These are phyloP conservation scores for Aspergillus sclerotioniger DNA, from an alignment of 495 filamentous ascomycete genomes.

Conservation along the genomic window DNA sequence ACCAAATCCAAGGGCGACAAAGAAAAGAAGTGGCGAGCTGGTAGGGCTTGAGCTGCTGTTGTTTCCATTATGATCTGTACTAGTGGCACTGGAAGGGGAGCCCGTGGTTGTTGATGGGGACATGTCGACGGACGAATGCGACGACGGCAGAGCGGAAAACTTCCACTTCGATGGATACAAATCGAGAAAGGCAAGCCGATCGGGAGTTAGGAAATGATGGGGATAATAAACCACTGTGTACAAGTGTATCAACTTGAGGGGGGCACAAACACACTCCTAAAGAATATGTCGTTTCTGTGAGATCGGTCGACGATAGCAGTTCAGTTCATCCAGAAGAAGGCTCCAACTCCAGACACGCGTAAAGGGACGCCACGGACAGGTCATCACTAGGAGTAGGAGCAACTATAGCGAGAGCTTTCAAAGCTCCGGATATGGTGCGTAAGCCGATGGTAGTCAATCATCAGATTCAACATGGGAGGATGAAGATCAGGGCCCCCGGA, in stretches of 20 bases:
- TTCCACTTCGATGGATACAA: neutral
- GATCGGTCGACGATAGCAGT: conserved; percentile 9
- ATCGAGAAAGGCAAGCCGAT: neutral
- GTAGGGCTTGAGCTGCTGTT: conserved; percentile 53
- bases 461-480: neutral
- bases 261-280: neutral
- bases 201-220: neutral
- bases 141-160: neutral
- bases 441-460: neutral
- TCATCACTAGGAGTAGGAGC: conserved; percentile 19
- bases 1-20: conserved; percentile 95
- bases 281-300: neutral
- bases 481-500: neutral
- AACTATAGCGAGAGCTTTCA: conserved; percentile 14
- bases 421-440: neutral
- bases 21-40: conserved; percentile 91
- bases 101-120: conserved; percentile 25
- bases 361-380: conserved; percentile 3
- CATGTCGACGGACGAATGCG: conserved; percentile 14
- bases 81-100: conserved; percentile 22
- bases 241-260: neutral
- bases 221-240: neutral
- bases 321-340: conserved; percentile 17
- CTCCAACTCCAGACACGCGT: conserved; percentile 8
- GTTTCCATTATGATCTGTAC: conserved; percentile 19